phyloP scores from a whole-genome alignment of 176 grass and related monocot species.

The Rhipidocladum racemiflorum region DNA sequence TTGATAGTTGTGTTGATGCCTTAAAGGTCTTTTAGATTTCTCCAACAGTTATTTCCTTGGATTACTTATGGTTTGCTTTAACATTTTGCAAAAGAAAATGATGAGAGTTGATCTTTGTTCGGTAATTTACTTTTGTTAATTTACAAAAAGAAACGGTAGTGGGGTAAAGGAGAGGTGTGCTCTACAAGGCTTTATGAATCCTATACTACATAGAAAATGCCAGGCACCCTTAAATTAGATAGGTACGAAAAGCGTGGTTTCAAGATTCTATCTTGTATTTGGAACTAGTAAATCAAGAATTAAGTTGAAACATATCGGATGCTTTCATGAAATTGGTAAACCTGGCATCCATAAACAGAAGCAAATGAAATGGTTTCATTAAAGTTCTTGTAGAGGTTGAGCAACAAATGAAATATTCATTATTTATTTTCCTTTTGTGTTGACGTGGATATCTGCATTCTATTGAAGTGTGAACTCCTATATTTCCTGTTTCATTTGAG shows the following conservation, averaged over 20 bases:
- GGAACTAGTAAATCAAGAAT: conserved; percentile 2
- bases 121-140: background rate
- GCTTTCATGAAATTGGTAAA: background rate
- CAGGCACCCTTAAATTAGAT: background rate
- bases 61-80: background rate
- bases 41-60: background rate
- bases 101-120: background rate
- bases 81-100: background rate
- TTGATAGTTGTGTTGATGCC: background rate
- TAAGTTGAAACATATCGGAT: background rate
- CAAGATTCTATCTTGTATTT: background rate
- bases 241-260: background rate
- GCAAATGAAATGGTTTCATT: background rate
- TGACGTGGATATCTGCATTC: background rate
- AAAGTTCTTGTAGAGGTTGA: background rate
- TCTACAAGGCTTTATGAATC: background rate
- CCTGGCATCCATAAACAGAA: background rate
- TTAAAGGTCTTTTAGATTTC: background rate
- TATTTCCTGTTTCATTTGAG: background rate
- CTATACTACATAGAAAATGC: background rate
- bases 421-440: background rate
- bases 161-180: background rate
- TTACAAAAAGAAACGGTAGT: conserved; percentile 8
- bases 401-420: background rate
- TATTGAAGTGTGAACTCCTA: background rate